These are phyloP conservation scores for Wilhelminamyces savonicus DNA, from an alignment of 805 yeast genomes.

Conservation along the genomic window DNA sequence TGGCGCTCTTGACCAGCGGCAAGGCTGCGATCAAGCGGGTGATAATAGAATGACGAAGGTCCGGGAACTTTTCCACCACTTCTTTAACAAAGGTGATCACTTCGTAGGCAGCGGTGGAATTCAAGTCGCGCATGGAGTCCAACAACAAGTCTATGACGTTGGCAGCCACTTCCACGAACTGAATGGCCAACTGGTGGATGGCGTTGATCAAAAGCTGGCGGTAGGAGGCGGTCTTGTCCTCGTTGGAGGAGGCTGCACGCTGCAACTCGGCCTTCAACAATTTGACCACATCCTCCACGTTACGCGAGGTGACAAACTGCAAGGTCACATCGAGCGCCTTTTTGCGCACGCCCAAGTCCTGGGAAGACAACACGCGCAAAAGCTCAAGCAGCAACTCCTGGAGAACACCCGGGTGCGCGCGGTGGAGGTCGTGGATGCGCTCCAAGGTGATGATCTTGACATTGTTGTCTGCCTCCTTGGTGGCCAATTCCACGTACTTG, in stretches of 20 bases:
- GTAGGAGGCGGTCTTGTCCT: constrained; percentile 79
- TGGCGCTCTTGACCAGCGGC: constrained; percentile 71
- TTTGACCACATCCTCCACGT: constrained; percentile 90
- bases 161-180: constrained; percentile 86
- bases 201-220: constrained; percentile 84
- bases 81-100: constrained; percentile 90
- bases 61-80: constrained; percentile 87
- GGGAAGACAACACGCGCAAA: constrained; percentile 76
- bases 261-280: constrained; percentile 87
- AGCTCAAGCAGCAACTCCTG: constrained; percentile 83
- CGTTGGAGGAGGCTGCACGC: constrained; percentile 60
- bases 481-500: constrained; percentile 82
- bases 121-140: constrained; percentile 80
- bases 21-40: constrained; percentile 56
- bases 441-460: constrained; percentile 89
- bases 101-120: constrained; percentile 80
- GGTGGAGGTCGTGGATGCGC: constrained; percentile 71
- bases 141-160: constrained; percentile 82
- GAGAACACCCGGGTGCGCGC: constrained; percentile 71
- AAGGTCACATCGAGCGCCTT: constrained; percentile 84
- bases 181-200: constrained; percentile 82
- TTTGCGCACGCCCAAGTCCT: constrained; percentile 84
- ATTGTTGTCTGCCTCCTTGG: constrained; percentile 90
- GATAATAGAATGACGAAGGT: constrained; percentile 60
- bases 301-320: constrained; percentile 73